Conservation (phyloP, 2,329 filamentous ascomycete species). For the Ceratocystis huliohia region DNA sequence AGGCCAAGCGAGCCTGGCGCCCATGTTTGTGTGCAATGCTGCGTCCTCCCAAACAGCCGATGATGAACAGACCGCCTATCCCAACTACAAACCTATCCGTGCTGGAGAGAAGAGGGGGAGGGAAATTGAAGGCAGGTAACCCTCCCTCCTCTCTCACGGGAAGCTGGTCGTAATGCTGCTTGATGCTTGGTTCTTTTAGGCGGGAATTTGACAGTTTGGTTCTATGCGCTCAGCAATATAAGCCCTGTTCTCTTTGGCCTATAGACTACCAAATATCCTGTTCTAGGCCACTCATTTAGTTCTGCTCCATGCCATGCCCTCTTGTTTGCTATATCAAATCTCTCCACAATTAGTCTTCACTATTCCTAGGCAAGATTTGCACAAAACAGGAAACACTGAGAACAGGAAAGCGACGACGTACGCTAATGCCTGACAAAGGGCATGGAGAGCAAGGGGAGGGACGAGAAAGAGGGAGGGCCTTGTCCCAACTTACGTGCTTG, state of each 20-base stretch:
- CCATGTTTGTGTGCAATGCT: not conserved
- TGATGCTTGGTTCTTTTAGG: no score
- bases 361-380: not conserved
- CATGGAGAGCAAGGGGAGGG: not conserved
- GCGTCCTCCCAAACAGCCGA: not conserved
- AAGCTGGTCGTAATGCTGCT: not conserved
- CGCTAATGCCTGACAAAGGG: not conserved
- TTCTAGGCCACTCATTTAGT: not conserved
- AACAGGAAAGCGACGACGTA: not conserved
- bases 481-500: not conserved
- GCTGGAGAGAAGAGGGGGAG: not conserved
- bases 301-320: not conserved
- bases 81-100: conserved; percentile 1
- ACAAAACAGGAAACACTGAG: not conserved
- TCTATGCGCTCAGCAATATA: not conserved
- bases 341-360: not conserved
- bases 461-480: not conserved
- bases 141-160: not conserved
- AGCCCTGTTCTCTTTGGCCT: not conserved
- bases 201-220: not conserved
- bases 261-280: not conserved
- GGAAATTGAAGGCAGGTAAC: not conserved
- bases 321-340: not conserved
- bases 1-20: not conserved
- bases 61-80: conserved; percentile 7